Conservation (phyloP, 176 grass and related monocot genomes). For the Oryza coarctata region DNA sequence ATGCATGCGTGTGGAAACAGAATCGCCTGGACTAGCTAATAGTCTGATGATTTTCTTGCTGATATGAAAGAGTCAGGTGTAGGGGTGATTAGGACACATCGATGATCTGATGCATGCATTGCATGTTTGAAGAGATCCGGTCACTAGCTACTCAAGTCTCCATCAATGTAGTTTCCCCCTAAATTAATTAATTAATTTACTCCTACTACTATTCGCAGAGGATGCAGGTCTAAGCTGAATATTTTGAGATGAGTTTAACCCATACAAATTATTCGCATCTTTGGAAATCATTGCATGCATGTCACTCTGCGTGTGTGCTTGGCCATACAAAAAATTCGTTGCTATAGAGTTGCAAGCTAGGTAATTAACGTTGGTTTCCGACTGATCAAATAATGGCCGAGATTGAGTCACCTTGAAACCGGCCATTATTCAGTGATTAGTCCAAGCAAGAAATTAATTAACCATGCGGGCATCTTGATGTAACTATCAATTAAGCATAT, state of each 20-base stretch:
- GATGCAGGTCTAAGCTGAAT: neutral
- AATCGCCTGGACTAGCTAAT: neutral
- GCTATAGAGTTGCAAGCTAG: neutral
- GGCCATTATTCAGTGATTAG: neutral
- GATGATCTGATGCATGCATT: too few species aligned
- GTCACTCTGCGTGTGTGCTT: neutral
- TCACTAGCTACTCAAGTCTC: neutral
- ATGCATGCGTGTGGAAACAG: neutral
- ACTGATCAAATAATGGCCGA: neutral
- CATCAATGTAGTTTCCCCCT: neutral
- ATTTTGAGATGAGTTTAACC: neutral
- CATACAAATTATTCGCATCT: neutral
- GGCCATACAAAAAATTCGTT: neutral
- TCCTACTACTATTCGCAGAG: neutral
- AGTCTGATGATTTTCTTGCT: neutral
- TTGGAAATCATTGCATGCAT: neutral
- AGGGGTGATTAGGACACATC: neutral
- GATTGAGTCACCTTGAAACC: neutral
- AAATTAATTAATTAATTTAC: neutral
- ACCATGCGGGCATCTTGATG: neutral
- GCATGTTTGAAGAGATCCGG: neutral
- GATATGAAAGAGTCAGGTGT: neutral
- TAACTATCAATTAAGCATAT: neutral
- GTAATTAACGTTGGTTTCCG: too few species aligned
- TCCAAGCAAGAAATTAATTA: neutral